Percentiles rank a stretch among this genome's conserved stretches.
These are phyloP conservation scores for Lactarius hatsudake DNA, from an alignment of 768 basidiomycete genomes.

Conservation along the genomic window DNA sequence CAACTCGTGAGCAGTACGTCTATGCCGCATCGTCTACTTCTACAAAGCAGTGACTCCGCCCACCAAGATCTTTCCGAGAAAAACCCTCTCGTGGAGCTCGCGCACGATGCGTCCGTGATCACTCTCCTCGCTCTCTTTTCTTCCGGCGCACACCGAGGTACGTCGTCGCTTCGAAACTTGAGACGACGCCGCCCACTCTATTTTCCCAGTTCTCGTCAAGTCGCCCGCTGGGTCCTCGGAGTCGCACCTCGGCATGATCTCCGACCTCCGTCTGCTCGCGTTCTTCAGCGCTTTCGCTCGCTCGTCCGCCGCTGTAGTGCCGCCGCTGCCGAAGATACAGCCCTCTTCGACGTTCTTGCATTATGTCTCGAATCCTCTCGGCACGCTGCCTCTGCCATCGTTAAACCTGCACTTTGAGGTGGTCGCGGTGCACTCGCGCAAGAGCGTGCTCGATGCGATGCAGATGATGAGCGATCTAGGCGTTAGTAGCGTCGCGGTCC, in stretches of 20 bases:
- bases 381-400: constrained; percentile 58
- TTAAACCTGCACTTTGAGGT: constrained; percentile 61
- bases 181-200: background rate
- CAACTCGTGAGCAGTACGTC: constrained; percentile 73
- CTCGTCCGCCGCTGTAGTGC: constrained; percentile 31
- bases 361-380: constrained; percentile 38
- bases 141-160: constrained; percentile 70
- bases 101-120: constrained; percentile 60
- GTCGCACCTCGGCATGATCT: constrained; percentile 67
- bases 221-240: constrained; percentile 41
- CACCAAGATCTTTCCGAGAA: constrained; percentile 76
- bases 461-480: constrained; percentile 82
- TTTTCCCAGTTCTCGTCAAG: constrained; percentile 52
- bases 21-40: constrained; percentile 1
- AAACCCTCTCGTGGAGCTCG: constrained; percentile 66
- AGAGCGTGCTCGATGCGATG: constrained; percentile 80
- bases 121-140: constrained; percentile 65
- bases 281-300: constrained; percentile 44
- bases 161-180: background rate
- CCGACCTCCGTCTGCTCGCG: constrained; percentile 69
- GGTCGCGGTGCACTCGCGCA: constrained; percentile 57
- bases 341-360: constrained; percentile 33
- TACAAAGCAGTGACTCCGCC: background rate
- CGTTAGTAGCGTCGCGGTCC: constrained; percentile 76
- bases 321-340: constrained; percentile 6